Evolutionary conservation across 495 filamentous ascomycete species (phyloP).

Genomic region (Clavariopsis aquatica): DNA sequence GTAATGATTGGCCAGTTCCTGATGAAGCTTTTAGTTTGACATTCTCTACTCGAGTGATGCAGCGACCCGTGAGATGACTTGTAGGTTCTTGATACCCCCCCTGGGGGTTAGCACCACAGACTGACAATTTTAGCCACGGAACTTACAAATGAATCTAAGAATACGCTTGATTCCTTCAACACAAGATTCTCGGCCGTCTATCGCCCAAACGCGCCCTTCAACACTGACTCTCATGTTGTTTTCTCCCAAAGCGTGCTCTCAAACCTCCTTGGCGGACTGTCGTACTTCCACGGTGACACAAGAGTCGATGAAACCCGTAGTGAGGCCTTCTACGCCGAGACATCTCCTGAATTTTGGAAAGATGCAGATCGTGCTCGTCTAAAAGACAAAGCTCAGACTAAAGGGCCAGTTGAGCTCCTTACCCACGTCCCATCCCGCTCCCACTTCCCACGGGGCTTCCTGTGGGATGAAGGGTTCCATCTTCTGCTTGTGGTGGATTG

Average conservation of each 20-base stretch:
- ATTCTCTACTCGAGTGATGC: constrained; percentile 84
- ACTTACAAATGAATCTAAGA: constrained; percentile 12
- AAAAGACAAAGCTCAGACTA: constrained; percentile 62
- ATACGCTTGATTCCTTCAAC: constrained; percentile 5
- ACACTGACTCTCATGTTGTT: constrained; percentile 64
- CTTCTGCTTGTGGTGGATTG: constrained; percentile 87
- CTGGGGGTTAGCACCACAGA: constrained; percentile 71
- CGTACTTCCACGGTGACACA: constrained; percentile 86
- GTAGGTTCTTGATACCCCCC: constrained; percentile 60
- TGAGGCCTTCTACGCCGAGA: constrained; percentile 81
- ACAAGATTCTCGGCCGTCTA: constrained; percentile 8
- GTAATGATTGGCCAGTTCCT: not conserved
- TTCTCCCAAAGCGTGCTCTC: constrained; percentile 90
- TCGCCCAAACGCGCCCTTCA: constrained; percentile 70
- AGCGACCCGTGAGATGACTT: constrained; percentile 58
- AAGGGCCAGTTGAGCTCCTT: constrained; percentile 85
- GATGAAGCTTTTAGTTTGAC: constrained; percentile 64
- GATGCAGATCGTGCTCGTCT: constrained; percentile 80
- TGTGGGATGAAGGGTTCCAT: constrained; percentile 99
- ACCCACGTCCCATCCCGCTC: constrained; percentile 91
- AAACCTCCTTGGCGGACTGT: constrained; percentile 90
- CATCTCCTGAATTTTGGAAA: constrained; percentile 94
- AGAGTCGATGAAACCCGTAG: constrained; percentile 85
- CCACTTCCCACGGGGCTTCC: constrained; percentile 93
- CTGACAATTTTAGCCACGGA: constrained; percentile 59